A percentile compares a stretch with the other conserved stretches of the same genome.
These are phyloP conservation scores for Spirogloea muscicola DNA, from an alignment of 139 green algal genomes.

Conservation along the genomic window DNA sequence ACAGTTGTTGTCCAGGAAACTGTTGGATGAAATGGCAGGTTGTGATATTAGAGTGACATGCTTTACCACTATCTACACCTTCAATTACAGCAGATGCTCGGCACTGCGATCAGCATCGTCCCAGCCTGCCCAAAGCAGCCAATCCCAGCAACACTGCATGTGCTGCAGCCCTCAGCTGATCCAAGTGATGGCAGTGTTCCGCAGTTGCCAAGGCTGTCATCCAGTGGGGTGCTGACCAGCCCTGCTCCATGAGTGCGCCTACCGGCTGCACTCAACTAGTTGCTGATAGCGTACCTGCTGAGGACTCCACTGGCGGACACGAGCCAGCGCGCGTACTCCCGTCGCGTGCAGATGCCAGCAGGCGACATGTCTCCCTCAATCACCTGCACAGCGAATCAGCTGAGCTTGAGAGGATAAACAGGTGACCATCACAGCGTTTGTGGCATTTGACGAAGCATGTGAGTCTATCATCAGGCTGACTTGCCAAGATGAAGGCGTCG, in stretches of 20 bases:
- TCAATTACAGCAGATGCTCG: too few species aligned
- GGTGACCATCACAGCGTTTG: not conserved
- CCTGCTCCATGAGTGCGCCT: too few species aligned
- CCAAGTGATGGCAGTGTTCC: too few species aligned
- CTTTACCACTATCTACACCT: too few species aligned
- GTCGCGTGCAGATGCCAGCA: constrained; percentile 3
- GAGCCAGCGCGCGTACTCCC: constrained; percentile 16
- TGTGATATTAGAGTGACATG: too few species aligned
- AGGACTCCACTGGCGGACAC: not conserved
- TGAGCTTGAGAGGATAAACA: not conserved
- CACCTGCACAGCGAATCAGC: not conserved
- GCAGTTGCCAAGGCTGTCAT: too few species aligned
- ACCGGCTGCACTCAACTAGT: not conserved
- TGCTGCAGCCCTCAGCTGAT: too few species aligned
- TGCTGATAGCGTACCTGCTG: constrained; percentile 7
- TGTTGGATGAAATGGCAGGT: too few species aligned
- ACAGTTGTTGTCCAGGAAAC: too few species aligned
- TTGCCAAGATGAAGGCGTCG: too few species aligned
- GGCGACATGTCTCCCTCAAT: not conserved
- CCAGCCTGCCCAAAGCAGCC: not conserved
- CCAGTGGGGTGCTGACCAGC: too few species aligned
- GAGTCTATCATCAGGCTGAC: not conserved
- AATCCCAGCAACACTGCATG: not conserved
- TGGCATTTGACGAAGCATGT: not conserved
- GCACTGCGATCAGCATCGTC: too few species aligned